Base-by-base conservation (phyloP, 371 early-diverging fungal species). In the Phascolomyces articulosus region DNA sequence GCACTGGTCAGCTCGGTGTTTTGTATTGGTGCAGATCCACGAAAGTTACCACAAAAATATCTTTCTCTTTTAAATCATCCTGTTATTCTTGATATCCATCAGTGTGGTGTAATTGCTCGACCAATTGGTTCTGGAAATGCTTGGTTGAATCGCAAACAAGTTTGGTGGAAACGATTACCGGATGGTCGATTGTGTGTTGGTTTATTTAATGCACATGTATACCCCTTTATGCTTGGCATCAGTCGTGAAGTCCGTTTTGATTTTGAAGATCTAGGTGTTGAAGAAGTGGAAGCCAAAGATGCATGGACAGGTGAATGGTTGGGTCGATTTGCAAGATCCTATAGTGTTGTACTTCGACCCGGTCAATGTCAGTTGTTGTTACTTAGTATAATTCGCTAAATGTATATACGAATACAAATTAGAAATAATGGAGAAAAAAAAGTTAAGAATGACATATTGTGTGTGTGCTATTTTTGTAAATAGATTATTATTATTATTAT, bases 21-120 rank as follows among this genome's bases (percentile, higher is more conserved):
- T 47, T 75, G 76, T 24, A 56, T 75, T n/a, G 76, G 76, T 13
- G 58, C 70, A 1, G 76, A 75, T 64, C 76, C 76, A 21, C 72
- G 76, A 16, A 61, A 41, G 56, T 60, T 75, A 16, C 76, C 76
- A 11, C 70, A 75, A 49, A 68, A 69, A 15, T 75, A 75, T 13
- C 59, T 75, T 4, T n/a, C 40, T 3, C 61, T 70, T 70, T 56
- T 75, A 3, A 65, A 69, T 24, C 70, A 75, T 59, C 72, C 76
- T 4, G 57, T 47, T n/a, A 66, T 75, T 0, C 31, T 75, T 9
- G 63, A 28, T 10, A 70, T 75, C 8, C 76, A 75, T 10, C 73
- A 72, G 56, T 31, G 55, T 11, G 76, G 76, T 9, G 55, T 65
- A 3, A 70, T 75, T 68, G 72, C 76, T 2, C 48, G 58, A 0